phyloP scores from a whole-genome alignment of 2,329 filamentous ascomycete species.

The Cladosporium sp. region DNA sequence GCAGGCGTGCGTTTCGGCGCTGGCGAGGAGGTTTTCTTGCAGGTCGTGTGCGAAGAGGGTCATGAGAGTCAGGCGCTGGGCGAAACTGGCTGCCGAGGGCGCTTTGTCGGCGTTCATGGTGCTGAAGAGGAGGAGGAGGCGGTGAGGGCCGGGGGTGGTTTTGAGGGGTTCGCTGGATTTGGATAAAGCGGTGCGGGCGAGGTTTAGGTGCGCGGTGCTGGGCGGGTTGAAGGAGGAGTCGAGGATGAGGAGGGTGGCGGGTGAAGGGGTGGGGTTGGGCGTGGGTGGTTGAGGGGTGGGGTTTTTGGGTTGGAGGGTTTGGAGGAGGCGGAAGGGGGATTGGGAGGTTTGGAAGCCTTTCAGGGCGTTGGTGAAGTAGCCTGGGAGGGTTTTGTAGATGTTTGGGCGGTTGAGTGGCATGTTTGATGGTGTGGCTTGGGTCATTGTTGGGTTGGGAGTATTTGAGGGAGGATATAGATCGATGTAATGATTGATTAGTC shows the following conservation, averaged over 20 bases:
- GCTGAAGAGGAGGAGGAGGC: slow-evolving; percentile 57
- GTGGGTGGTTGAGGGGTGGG: slow-evolving; percentile 18
- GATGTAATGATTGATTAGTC: too few relatives aligned
- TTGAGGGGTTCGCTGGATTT: slow-evolving; percentile 27
- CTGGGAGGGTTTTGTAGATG: slow-evolving; percentile 28
- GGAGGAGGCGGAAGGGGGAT: slow-evolving; percentile 33
- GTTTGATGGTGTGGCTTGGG: neutral
- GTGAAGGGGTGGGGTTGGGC: slow-evolving; percentile 10
- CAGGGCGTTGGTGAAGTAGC: slow-evolving; percentile 37
- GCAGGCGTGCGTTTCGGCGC: neutral
- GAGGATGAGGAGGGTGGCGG: slow-evolving; percentile 55
- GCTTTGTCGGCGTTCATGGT: slow-evolving; percentile 64
- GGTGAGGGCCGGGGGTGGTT: slow-evolving; percentile 33
- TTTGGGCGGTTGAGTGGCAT: slow-evolving; percentile 15
- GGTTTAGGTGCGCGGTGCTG: slow-evolving; percentile 54
- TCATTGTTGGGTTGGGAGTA: too few relatives aligned
- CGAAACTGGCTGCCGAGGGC: slow-evolving; percentile 64
- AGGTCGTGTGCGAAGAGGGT: slow-evolving; percentile 60
- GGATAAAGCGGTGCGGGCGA: slow-evolving; percentile 51
- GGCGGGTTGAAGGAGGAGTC: slow-evolving; percentile 66
- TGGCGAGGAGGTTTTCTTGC: slow-evolving; percentile 18
- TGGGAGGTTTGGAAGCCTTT: slow-evolving; percentile 41
- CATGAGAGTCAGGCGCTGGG: slow-evolving; percentile 68
- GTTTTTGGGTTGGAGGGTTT: slow-evolving; percentile 26
- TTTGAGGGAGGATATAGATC: too few relatives aligned